Conservation (phyloP, 805 yeast species). For the Zygosaccharomyces bailii region DNA sequence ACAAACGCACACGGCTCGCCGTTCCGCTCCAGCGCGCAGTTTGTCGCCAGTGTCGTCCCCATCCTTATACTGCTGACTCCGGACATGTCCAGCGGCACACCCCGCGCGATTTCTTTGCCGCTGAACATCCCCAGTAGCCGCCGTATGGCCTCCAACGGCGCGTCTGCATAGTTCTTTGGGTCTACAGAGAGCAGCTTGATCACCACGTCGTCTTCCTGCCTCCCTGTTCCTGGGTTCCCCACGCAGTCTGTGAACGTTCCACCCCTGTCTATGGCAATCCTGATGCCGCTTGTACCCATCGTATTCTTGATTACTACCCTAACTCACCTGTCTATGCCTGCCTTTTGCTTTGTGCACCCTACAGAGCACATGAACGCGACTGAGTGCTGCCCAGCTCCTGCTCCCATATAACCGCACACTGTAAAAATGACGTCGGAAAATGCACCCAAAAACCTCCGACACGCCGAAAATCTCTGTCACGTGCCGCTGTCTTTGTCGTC, state of each 20-base stretch:
- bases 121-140: slow-evolving; percentile 63
- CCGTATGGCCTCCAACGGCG: slow-evolving; percentile 89
- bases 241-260: slow-evolving; percentile 89
- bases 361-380: no score
- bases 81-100: slow-evolving; percentile 56
- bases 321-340: not conserved
- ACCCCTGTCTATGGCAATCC: slow-evolving; percentile 60
- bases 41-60: slow-evolving; percentile 97
- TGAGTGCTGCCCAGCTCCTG: no score
- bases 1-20: slow-evolving; percentile 85
- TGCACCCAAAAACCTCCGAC: no score
- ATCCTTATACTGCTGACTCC: slow-evolving; percentile 67
- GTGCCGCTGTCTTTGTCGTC: no score
- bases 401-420: no score
- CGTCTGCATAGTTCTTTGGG: slow-evolving; percentile 82
- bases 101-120: slow-evolving; percentile 53
- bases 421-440: no score
- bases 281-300: slow-evolving; percentile 17
- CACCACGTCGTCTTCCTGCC: slow-evolving; percentile 55
- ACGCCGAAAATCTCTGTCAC: no score
- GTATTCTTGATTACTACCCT: not conserved
- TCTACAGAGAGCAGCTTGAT: slow-evolving; percentile 85
- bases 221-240: slow-evolving; percentile 46
- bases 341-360: no score
- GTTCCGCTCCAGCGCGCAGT: slow-evolving; percentile 87